phyloP scores from a whole-genome alignment of 192 early-diverging fungal genomes.

The Mortierella claussenii region DNA sequence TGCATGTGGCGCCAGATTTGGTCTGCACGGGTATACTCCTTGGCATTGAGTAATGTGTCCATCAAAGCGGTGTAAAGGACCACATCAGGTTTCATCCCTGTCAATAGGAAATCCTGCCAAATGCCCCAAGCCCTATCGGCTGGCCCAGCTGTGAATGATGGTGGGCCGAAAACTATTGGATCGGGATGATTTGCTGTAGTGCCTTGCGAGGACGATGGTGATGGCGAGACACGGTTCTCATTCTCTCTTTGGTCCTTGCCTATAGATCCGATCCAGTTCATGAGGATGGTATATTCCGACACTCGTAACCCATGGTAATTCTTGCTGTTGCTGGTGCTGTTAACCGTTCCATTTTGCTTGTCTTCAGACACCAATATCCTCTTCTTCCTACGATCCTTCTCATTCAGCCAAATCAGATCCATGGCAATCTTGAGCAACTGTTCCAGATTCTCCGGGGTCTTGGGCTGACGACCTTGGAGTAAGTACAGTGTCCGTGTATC shows the following conservation, averaged over 20 bases:
- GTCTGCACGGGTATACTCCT: conserved; percentile 28
- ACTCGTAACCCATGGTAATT: conserved; percentile 27
- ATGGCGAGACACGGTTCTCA: not conserved
- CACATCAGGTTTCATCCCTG: conserved; percentile 48
- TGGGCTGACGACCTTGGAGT: conserved; percentile 23
- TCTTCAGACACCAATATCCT: not conserved
- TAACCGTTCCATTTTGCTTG: not conserved
- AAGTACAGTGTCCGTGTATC: conserved; percentile 30
- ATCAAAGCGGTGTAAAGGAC: conserved; percentile 36
- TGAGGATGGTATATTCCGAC: conserved; percentile 35
- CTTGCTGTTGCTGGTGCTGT: not conserved
- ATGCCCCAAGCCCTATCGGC: conserved; percentile 22
- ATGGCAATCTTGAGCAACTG: conserved; percentile 23
- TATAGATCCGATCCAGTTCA: conserved; percentile 48
- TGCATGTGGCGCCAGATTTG: conserved; percentile 40
- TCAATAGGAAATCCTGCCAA: conserved; percentile 42
- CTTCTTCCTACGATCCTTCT: conserved; percentile 18
- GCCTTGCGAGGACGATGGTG: not conserved
- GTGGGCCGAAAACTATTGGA: no score
- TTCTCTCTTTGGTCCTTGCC: no score
- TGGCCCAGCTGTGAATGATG: not conserved
- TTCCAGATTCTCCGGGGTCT: conserved; percentile 26
- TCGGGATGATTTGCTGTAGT: not conserved
- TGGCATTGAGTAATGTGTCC: conserved; percentile 25
- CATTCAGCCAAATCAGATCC: conserved; percentile 47